phyloP scores from a whole-genome alignment of 345 rosid species.

The Lepidium didymum region DNA sequence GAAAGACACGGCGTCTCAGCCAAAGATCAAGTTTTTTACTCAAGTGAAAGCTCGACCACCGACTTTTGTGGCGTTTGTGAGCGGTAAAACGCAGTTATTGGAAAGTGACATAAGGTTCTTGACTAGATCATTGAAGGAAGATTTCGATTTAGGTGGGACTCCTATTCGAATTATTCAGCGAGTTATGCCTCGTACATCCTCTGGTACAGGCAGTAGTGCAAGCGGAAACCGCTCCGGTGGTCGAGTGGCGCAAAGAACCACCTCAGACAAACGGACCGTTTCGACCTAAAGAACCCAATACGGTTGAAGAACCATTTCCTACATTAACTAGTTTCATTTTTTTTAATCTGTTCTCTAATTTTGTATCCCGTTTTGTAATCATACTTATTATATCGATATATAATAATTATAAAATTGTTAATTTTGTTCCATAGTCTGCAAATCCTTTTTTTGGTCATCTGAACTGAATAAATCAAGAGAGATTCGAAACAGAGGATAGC shows the following conservation, averaged over 20 bases:
- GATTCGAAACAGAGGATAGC: too few relatives aligned
- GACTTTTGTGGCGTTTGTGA: conserved; percentile 80
- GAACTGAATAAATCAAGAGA: too few relatives aligned
- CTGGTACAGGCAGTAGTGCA: conserved; percentile 16
- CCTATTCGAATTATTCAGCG: conserved; percentile 90
- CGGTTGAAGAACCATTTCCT: neutral
- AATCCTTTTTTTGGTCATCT: too few relatives aligned
- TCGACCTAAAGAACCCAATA: conserved; percentile 8
- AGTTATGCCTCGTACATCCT: conserved; percentile 25
- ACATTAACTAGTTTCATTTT: neutral
- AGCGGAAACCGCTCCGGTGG: conserved; percentile 21
- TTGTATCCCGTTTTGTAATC: neutral
- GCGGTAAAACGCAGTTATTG: conserved; percentile 54
- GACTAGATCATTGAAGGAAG: conserved; percentile 82
- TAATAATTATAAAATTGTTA: too few relatives aligned
- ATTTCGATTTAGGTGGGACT: conserved; percentile 85
- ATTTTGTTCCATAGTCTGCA: too few relatives aligned
- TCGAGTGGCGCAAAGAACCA: conserved; percentile 31
- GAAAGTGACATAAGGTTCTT: conserved; percentile 77
- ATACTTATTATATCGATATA: neutral
- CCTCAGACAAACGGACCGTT: conserved; percentile 53
- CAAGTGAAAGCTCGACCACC: conserved; percentile 99
- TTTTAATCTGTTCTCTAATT: neutral
- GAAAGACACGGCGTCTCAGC: conserved; percentile 83
- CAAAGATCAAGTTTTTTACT: conserved; percentile 90